Evolutionary conservation across 1,284 basidiomycete genomes (phyloP), one percentile per base, ranked within the genome.

Genomic region (Sphaerobolus stellatus): DNA sequence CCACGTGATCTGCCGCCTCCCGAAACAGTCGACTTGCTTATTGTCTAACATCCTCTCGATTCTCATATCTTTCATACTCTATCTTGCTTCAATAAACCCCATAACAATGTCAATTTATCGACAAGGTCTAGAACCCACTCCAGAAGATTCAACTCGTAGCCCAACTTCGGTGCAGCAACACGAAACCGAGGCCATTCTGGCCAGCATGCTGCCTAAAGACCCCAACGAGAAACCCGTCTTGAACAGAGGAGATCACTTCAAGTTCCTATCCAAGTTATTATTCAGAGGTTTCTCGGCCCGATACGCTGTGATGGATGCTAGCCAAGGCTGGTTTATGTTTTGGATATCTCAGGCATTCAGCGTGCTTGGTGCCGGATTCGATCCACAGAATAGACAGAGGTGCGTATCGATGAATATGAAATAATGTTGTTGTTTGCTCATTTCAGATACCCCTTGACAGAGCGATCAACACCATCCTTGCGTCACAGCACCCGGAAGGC

Each of bases 261-360:
- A 87, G 56, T 91, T 80, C 61, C 78, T 92, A 4, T 73, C 81
- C 3, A 77, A 86, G 18, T 83, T 88, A 55, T 75, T 92, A 48
- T 66, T 80, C 0, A 87, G 91, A 63, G 90, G 90, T 2, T 88
- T 92, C 53, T 91, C 93, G 0, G 70, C 76, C 5, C 76, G 83
- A 48, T 96, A 90, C 66, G 78, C 75, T n/a, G 84, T 82, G 25
- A 86, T 96, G 61, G 94, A 98, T 68, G 93, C 94, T 0, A 94
- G 90, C 60, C 86, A 94, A 63, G 88, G 94, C 0, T 98, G 94
- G 95, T 74, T 97, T 28, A 68, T 96, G 57, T 97, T 90, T 71
- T 98, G 95, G 94, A 87, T 84, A 0, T 66, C 94, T 2, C 93
- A 98, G 62, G 79, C 84, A 30, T 85, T 95, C 58, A 86, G 88